phyloP scores from a whole-genome alignment of 768 basidiomycete species.

The Amylocystis lapponica region DNA sequence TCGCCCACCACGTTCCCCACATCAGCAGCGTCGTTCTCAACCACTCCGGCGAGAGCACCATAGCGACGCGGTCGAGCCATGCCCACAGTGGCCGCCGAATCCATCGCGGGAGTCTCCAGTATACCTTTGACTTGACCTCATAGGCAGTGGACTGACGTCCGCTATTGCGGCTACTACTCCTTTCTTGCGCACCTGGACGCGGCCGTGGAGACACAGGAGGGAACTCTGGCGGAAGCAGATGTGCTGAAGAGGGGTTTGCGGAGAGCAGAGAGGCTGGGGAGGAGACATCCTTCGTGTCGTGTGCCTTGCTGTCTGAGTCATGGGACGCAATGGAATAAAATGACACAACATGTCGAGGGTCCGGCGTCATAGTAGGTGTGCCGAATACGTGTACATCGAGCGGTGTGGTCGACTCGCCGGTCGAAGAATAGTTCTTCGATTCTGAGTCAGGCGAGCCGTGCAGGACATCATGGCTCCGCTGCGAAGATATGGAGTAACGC shows the following conservation, averaged over 20 bases:
- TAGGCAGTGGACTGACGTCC: slow-evolving; percentile 37
- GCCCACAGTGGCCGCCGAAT: slow-evolving; percentile 54
- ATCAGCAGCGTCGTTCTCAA: slow-evolving; percentile 68
- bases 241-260: background rate
- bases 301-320: background rate
- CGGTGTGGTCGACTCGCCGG: slow-evolving; percentile 18
- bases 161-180: slow-evolving; percentile 10
- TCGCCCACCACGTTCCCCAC: slow-evolving; percentile 72
- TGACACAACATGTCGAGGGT: slow-evolving; percentile 1
- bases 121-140: slow-evolving; percentile 35
- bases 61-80: slow-evolving; percentile 61
- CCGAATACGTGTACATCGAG: slow-evolving; percentile 23
- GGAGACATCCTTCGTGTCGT: background rate
- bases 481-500: background rate
- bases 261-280: background rate
- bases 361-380: slow-evolving; percentile 12
- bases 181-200: slow-evolving; percentile 1
- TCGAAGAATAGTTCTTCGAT: slow-evolving; percentile 21
- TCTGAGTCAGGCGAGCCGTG: slow-evolving; percentile 8
- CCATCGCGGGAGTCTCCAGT: slow-evolving; percentile 45
- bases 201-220: slow-evolving; percentile 1
- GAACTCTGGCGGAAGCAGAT: background rate
- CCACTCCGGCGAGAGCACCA: slow-evolving; percentile 77
- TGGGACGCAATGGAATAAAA: background rate
- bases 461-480: slow-evolving; percentile 11